Percentiles rank a stretch among this genome's conserved stretches.
These are phyloP conservation scores for Tetrapyrgos nigripes DNA, from an alignment of 1,284 basidiomycete genomes.

Conservation along the genomic window DNA sequence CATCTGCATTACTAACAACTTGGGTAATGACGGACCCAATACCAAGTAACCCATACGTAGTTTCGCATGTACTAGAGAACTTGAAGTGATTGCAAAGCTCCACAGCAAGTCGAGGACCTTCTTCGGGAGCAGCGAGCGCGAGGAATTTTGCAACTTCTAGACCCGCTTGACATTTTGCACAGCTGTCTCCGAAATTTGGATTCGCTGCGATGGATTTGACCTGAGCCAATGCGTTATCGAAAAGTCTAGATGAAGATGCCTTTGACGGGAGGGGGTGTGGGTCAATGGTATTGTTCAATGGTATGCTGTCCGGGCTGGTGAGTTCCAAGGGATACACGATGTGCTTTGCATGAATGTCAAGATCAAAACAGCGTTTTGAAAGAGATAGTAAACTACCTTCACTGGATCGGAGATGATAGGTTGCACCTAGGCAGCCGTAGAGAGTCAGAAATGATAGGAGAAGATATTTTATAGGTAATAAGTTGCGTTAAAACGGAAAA, in stretches of 20 bases:
- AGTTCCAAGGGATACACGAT: conserved; percentile 59
- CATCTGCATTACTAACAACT: conserved; percentile 69
- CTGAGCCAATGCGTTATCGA: conserved; percentile 59
- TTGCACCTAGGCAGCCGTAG: conserved; percentile 53
- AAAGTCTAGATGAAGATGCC: conserved; percentile 49
- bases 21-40: conserved; percentile 70
- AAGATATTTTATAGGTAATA: too few species aligned
- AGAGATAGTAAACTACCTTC: conserved; percentile 44
- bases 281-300: conserved; percentile 61
- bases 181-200: conserved; percentile 58
- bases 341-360: conserved; percentile 44
- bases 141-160: conserved; percentile 74
- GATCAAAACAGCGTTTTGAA: conserved; percentile 9
- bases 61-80: conserved; percentile 58
- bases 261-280: conserved; percentile 69
- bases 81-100: conserved; percentile 67
- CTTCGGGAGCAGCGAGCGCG: conserved; percentile 65
- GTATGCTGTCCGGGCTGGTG: conserved; percentile 65
- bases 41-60: conserved; percentile 52
- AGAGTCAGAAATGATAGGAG: too few species aligned
- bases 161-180: conserved; percentile 66
- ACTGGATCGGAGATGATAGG: conserved; percentile 75
- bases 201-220: conserved; percentile 58
- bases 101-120: conserved; percentile 64
- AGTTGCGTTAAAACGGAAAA: too few species aligned